Conservation (phyloP, 306 rosid genomes). For the Citrullus colocynthis region DNA sequence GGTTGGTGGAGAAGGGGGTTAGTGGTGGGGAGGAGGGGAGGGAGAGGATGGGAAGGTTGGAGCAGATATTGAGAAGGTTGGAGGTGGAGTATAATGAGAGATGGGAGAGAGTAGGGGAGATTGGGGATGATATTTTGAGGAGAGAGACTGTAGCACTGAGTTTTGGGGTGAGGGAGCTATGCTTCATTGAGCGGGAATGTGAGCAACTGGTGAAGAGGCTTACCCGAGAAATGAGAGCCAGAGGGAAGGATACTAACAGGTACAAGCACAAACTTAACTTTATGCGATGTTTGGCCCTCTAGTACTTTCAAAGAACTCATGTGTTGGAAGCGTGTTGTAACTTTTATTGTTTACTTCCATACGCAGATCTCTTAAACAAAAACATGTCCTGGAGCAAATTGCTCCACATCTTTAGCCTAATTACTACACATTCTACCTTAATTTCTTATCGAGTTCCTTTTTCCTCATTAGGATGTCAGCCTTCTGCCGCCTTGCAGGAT, state of each 20-base stretch:
- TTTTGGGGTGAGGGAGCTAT: slow-evolving; percentile 62
- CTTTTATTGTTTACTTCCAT: background rate
- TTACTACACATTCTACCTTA: background rate
- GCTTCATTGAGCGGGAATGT: slow-evolving; percentile 76
- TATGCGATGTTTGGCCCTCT: background rate
- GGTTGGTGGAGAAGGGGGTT: slow-evolving; percentile 16
- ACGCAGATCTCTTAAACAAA: background rate
- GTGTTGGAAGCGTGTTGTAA: background rate
- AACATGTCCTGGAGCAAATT: background rate
- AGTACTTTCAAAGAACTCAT: background rate
- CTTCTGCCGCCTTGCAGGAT: background rate
- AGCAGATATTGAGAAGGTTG: slow-evolving; percentile 34
- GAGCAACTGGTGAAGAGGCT: slow-evolving; percentile 55
- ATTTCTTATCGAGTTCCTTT: background rate
- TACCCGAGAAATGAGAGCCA: slow-evolving; percentile 28
- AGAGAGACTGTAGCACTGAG: slow-evolving; percentile 59
- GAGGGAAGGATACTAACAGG: slow-evolving; percentile 36
- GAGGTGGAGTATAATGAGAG: slow-evolving; percentile 42
- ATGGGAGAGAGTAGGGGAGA: slow-evolving; percentile 43
- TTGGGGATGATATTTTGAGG: slow-evolving; percentile 46
- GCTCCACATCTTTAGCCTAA: background rate
- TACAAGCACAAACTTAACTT: slow-evolving; percentile 5
- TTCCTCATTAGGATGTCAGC: background rate
- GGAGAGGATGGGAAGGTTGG: slow-evolving; percentile 27
- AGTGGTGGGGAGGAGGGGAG: slow-evolving; percentile 20